Evolutionary conservation across 257 asterid species (phyloP).

Genomic region (Primulina tabacum): DNA sequence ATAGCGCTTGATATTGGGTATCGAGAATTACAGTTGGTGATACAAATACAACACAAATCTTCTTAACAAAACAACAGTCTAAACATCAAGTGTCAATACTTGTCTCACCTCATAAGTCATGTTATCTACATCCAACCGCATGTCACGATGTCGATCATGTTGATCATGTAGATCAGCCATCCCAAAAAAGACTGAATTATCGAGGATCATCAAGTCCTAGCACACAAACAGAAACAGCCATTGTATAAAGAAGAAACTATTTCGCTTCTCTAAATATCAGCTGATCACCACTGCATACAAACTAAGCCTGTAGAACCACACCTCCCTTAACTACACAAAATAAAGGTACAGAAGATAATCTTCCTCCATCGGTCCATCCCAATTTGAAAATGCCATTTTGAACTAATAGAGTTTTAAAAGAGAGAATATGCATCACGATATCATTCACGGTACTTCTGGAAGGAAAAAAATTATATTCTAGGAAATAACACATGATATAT

Average conservation of each 20-base stretch:
- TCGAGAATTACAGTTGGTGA: not conserved
- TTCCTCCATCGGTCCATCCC: not conserved
- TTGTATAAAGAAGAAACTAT: not conserved
- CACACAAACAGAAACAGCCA: slow-evolving; percentile 10
- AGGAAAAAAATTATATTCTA: too few species aligned
- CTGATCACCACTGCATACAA: not conserved
- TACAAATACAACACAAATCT: not conserved
- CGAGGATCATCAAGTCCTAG: slow-evolving; percentile 59
- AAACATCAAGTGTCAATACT: too few species aligned
- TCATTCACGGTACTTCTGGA: not conserved
- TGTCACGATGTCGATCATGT: slow-evolving; percentile 62
- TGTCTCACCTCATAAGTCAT: slow-evolving; percentile 62
- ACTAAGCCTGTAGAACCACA: not conserved
- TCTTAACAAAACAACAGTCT: not conserved
- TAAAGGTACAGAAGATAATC: too few species aligned
- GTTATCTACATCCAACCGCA: slow-evolving; percentile 71
- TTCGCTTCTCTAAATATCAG: not conserved
- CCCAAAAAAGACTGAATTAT: slow-evolving; percentile 51
- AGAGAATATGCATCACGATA: not conserved
- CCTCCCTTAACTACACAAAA: not conserved
- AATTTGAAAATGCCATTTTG: not conserved
- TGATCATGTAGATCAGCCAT: slow-evolving; percentile 59
- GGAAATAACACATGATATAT: too few species aligned
- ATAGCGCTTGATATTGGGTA: too few species aligned
- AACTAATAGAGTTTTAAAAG: too few species aligned